These are phyloP conservation scores for Suillus lakei DNA, from an alignment of 768 basidiomycete genomes.

Conservation along the genomic window DNA sequence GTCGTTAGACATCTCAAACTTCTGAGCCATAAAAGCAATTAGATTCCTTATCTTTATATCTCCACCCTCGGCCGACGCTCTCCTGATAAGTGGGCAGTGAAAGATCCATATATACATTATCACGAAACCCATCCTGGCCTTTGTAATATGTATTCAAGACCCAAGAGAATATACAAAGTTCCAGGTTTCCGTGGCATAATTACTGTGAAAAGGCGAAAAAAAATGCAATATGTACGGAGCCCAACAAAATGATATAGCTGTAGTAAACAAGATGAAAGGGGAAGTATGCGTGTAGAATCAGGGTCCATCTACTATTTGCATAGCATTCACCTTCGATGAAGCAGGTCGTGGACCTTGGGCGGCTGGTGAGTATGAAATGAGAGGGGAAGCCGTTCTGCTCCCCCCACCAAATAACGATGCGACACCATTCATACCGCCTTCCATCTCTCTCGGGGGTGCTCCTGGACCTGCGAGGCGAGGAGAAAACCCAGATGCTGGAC, in stretches of 20 bases:
- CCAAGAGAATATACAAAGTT: conserved; percentile 6
- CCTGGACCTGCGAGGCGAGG: conserved; percentile 36
- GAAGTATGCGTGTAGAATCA: not conserved
- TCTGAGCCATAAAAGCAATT: not conserved
- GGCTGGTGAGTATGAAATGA: conserved; percentile 1
- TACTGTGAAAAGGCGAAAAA: not conserved
- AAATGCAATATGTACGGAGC: conserved; percentile 1
- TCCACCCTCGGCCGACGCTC: not conserved
- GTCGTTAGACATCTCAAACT: conserved; percentile 1
- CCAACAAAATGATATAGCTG: conserved; percentile 2
- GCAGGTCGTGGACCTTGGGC: conserved; percentile 5
- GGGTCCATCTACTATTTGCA: conserved; percentile 6
- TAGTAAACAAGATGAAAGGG: not conserved
- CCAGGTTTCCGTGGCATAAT: conserved; percentile 9
- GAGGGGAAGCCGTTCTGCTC: conserved; percentile 5
- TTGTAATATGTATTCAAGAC: conserved; percentile 1
- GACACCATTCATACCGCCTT: conserved; percentile 3
- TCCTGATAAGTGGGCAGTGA: not conserved
- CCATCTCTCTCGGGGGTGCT: conserved; percentile 23
- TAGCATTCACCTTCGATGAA: conserved; percentile 5
- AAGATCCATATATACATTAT: not conserved
- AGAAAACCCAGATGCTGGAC: conserved; percentile 21
- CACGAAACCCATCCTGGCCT: conserved; percentile 4
- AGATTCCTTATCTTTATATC: not conserved
- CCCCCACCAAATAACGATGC: conserved; percentile 1